Percentiles rank a stretch among this genome's conserved stretches.
These are phyloP conservation scores for Pseudodiploospora longispora DNA, from an alignment of 2,329 filamentous ascomycete species.

Conservation along the genomic window DNA sequence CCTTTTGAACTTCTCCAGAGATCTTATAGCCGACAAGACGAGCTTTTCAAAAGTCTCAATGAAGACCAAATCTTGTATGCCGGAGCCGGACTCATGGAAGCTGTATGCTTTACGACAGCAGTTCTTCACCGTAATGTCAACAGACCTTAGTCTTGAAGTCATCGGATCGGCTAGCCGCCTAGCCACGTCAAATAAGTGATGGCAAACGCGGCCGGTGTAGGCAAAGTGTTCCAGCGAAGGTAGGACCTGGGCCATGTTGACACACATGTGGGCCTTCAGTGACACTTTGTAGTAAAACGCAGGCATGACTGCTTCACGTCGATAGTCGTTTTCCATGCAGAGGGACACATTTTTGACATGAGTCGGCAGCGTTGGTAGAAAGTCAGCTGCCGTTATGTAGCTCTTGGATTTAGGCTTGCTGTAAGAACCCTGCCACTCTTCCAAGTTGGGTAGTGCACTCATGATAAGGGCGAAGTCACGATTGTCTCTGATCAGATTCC, in stretches of 20 bases:
- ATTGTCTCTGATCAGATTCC: conserved; percentile 62
- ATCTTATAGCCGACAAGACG: conserved; percentile 54
- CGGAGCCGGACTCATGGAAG: conserved; percentile 57
- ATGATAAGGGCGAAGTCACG: conserved; percentile 56
- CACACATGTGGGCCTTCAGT: conserved; percentile 56
- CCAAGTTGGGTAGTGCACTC: conserved; percentile 56
- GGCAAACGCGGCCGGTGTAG: conserved; percentile 66
- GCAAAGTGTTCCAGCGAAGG: conserved; percentile 58
- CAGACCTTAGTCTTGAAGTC: conserved; percentile 48
- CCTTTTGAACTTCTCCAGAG: conserved; percentile 49
- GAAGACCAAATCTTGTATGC: conserved; percentile 64
- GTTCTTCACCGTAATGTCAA: conserved; percentile 68
- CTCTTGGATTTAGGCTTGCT: conserved; percentile 68
- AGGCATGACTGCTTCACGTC: conserved; percentile 53
- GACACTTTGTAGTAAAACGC: conserved; percentile 53
- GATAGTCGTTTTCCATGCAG: conserved; percentile 64
- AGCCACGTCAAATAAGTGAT: conserved; percentile 56
- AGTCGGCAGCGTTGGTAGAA: conserved; percentile 49
- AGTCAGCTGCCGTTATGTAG: conserved; percentile 60
- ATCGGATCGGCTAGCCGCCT: conserved; percentile 40
- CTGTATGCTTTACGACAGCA: conserved; percentile 52
- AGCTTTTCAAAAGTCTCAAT: conserved; percentile 64
- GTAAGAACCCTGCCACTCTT: conserved; percentile 54
- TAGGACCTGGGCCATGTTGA: conserved; percentile 50
- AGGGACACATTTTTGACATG: conserved; percentile 57